Evolutionary conservation across 805 yeast genomes (phyloP), one percentile per base, ranked within the genome.

Genomic region (Maudiozyma bulderi): DNA sequence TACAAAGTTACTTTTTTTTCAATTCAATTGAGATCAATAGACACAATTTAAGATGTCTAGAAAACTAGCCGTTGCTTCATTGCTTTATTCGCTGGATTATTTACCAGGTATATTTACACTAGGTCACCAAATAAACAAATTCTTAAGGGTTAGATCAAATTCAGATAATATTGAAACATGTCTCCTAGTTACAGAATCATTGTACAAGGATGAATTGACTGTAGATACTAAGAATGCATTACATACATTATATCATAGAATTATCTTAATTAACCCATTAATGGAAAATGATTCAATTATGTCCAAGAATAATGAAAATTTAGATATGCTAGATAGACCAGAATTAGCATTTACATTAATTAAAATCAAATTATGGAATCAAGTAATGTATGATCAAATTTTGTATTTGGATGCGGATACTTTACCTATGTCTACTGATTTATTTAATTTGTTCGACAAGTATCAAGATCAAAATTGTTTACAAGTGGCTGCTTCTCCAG

Each of bases 391-490:
- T 57, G 76, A 75, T 10, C 72, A 69, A 46, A 62, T 84, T 1
- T 60, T 82, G 14, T 84, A 81, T 59, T 59, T 84, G 49, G 93
- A 84, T 63, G 71, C 80, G 2, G 93, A 84, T 62, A 72, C 85
- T 3, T 61, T 81, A 40, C 82, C 82, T 3, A 40, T 70, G 33
- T 56, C 67, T n/a, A 39, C 43, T 15, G 54, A 50, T 11, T 43
- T 59, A 44, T 59, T 68, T 34, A 49, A 59, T 3, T 48, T 58
- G 13, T 57, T 62, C 46, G 54, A 54, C 6, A 32, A 59, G 1
- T 42, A 57, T 5, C 49, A 54, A 9, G 35, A 50, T 8, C 67
- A 68, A 54, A 60, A 49, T 5, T 46, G 44, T 35, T 52, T 47
- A 40, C 59, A 64, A 15, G 48, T 66, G 15, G 64, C 70, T 38